A percentile compares a stretch with the other conserved stretches of the same genome.
These are phyloP conservation scores for Verticillium albo-atrum DNA, from an alignment of 2,329 filamentous ascomycete species.

Conservation along the genomic window DNA sequence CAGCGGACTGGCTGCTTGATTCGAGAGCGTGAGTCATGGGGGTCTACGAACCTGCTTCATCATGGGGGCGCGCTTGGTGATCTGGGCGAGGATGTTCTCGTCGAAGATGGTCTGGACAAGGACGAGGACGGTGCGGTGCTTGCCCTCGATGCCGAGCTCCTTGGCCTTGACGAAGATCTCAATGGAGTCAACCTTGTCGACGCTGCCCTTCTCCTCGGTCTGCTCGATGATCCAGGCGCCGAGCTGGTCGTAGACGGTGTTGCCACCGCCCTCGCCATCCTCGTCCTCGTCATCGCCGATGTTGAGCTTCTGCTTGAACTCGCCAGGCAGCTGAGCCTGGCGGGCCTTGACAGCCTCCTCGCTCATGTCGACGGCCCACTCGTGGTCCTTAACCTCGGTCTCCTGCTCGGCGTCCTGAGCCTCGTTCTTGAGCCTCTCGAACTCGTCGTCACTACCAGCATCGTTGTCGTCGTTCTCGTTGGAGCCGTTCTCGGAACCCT, in stretches of 20 bases:
- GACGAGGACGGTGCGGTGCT: slow-evolving; percentile 89
- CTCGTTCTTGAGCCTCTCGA: slow-evolving; percentile 72
- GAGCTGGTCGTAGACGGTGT: slow-evolving; percentile 81
- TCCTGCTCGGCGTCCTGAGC: slow-evolving; percentile 41
- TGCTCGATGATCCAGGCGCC: slow-evolving; percentile 86
- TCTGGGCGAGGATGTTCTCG: slow-evolving; percentile 83
- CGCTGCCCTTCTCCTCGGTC: slow-evolving; percentile 65
- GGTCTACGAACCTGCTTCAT: slow-evolving; percentile 71
- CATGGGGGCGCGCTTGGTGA: slow-evolving; percentile 76
- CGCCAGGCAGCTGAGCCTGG: slow-evolving; percentile 85
- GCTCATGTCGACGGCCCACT: slow-evolving; percentile 96
- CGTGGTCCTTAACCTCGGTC: slow-evolving; percentile 70
- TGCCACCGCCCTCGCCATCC: slow-evolving; percentile 69
- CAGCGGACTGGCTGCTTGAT: slow-evolving; percentile 17
- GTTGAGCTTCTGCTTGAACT: slow-evolving; percentile 88
- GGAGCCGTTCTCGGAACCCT: slow-evolving; percentile 44
- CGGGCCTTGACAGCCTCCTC: slow-evolving; percentile 93
- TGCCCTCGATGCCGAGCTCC: slow-evolving; percentile 88
- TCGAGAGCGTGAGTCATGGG: neutral
- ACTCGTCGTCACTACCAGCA: slow-evolving; percentile 85
- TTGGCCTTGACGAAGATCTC: slow-evolving; percentile 96
- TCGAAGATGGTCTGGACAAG: slow-evolving; percentile 93
- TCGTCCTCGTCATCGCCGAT: slow-evolving; percentile 75
- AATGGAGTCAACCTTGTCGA: slow-evolving; percentile 79
- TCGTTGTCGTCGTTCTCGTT: slow-evolving; percentile 51